Evolutionary conservation across 768 basidiomycete genomes (phyloP), one percentile per base, ranked within the genome.

Genomic region (Hysterangium stoloniferum): DNA sequence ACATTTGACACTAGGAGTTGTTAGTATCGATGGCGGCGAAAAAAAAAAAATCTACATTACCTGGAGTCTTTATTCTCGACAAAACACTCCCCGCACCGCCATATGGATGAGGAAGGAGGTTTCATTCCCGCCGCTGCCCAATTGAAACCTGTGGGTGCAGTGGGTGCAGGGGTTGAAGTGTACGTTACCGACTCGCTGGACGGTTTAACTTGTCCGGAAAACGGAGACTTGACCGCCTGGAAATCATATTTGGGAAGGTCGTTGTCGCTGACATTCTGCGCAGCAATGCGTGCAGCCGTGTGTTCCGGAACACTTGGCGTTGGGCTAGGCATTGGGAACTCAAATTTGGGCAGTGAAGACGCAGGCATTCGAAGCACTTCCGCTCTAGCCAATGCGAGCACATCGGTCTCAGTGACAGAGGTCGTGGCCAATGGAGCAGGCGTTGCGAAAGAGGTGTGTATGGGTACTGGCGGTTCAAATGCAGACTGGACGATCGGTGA

Each of bases 81-180:
- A 59, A 55, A 48, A 52, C 63, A 52, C 33, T 45, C 29, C 4
- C 56, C 48, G 53, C 65, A 66, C n/a, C 48, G 59, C 65, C 65
- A 66, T 3, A 47, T 45, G 6, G 54, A 58, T 2, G 52, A 15
- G 8, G 56, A 47, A 12, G 58, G 54, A 4, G 79, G 74, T 55
- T 75, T 80, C 48, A 76, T 61, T 3, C 80, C 83, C 1, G 80
- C 80, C 8, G 78, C 80, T 1, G 72, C 68, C 75, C 78, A 85
- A 57, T 84, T 69, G 56, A 84, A 85, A 28, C 68, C 68, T 35
- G 69, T 66, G 45, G 48, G 40, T 40, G 11, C 43, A 58, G 47
- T 58, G 31, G 56, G 15, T 27, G 62, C 54, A 25, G 52, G 19
- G 27, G 52, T n/a, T 15, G 55, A 44, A 15, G 28, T 7, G 20